Percentiles rank a stretch among this genome's conserved stretches.
Evolutionary conservation across 169 alveolate genomes (phyloP).

Genomic region (Plasmodium chabaudi): DNA sequence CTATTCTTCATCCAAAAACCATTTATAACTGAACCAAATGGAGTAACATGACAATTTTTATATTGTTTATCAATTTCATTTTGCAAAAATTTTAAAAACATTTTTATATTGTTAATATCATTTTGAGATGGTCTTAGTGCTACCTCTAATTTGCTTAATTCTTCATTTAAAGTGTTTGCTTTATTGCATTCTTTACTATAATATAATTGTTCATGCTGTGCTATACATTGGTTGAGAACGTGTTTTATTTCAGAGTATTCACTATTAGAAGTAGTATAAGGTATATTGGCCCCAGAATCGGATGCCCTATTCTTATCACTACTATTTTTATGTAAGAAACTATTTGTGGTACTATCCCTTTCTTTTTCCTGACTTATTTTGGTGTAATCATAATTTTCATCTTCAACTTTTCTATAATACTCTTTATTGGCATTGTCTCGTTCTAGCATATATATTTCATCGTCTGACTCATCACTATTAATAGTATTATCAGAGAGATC

Average conservation of each 20-base stretch:
- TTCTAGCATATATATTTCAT: constrained; percentile 1
- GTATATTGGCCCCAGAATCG: no score
- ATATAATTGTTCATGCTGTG: constrained; percentile 6
- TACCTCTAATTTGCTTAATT: constrained; percentile 38
- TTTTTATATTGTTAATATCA: constrained; percentile 51
- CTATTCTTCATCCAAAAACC: constrained; percentile 87
- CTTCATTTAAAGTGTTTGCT: constrained; percentile 26
- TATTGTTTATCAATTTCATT: constrained; percentile 72
- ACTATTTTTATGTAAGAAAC: no score
- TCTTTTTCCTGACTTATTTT: no score
- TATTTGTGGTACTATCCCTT: no score
- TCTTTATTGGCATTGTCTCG: no score
- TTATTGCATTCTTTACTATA: constrained; percentile 4
- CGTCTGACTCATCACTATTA: constrained; percentile 72
- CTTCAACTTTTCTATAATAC: no score
- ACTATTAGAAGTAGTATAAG: not conserved
- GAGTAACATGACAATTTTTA: constrained; percentile 72
- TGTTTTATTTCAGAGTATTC: constrained; percentile 21
- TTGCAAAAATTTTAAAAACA: constrained; percentile 49
- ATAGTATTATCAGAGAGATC: not conserved
- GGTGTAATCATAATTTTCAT: no score
- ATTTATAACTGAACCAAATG: constrained; percentile 84
- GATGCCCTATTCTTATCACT: no score
- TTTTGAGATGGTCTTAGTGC: constrained; percentile 54
- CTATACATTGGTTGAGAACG: constrained; percentile 15